Percentiles rank a stretch among this genome's conserved stretches.
Evolutionary conservation across 208 protist genomes (phyloP).

Genomic region (Porcisia deanei): DNA sequence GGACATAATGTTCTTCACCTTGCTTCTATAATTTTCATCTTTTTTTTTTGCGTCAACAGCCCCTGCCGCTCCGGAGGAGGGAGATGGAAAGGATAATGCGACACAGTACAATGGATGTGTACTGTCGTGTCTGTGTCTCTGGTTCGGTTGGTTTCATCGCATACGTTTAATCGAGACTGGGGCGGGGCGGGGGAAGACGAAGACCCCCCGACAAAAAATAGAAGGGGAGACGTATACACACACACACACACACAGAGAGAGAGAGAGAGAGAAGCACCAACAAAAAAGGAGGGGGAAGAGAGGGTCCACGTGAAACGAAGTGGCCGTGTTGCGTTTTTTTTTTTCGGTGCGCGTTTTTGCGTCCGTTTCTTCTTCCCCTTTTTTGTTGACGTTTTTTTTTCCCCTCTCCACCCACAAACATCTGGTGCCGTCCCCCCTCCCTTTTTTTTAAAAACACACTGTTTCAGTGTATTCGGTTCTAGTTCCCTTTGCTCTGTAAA

Average conservation of each 20-base stretch:
- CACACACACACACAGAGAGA: no score
- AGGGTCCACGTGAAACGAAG: not conserved
- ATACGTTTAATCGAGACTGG: not conserved
- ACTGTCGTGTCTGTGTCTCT: not conserved
- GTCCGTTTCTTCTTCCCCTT: not conserved
- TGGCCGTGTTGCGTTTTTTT: not conserved
- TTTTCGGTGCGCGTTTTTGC: no score
- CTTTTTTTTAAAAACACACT: not conserved
- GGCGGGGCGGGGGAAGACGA: not conserved
- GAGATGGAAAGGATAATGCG: no score
- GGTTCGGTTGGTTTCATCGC: not conserved
- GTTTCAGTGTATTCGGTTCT: no score
- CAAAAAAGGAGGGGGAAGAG: not conserved
- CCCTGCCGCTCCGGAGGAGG: no score
- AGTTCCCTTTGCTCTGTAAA: not conserved
- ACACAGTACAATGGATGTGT: not conserved
- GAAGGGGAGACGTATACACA: not conserved
- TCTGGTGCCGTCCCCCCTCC: no score
- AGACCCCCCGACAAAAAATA: not conserved
- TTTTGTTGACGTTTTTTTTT: not conserved
- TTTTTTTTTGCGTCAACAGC: no score
- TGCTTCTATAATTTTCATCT: no score
- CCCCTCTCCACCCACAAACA: not conserved
- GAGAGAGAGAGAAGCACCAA: not conserved
- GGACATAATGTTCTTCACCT: no score